A percentile compares a stretch with the other conserved stretches of the same genome.
Evolutionary conservation across 441 rosid species (phyloP).

Genomic region (Cnidoscolus chayamansa): DNA sequence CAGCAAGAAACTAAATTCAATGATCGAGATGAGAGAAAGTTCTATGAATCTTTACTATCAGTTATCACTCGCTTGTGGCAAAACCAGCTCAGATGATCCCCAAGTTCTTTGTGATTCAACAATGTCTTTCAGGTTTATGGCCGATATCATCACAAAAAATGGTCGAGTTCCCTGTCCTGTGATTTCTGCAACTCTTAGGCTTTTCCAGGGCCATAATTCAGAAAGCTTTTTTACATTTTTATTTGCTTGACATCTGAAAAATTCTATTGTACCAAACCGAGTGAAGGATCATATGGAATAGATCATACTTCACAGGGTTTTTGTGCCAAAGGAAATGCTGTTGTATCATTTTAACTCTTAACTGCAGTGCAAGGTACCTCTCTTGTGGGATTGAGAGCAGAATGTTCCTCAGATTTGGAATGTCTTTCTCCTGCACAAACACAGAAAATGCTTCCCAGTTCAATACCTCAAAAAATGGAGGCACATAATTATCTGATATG

Average conservation of each 20-base stretch:
- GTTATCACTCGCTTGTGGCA: background rate
- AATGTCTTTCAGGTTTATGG: background rate
- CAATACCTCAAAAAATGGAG: constrained; percentile 77
- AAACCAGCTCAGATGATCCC: background rate
- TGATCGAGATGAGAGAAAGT: no score
- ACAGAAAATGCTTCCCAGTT: constrained; percentile 79
- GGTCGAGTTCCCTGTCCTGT: background rate
- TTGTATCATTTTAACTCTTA: constrained; percentile 50
- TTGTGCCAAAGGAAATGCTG: constrained; percentile 74
- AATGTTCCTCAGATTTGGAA: constrained; percentile 61
- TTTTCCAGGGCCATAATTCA: background rate
- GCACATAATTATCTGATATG: constrained; percentile 84
- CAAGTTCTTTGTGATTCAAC: background rate
- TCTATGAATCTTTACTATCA: no score
- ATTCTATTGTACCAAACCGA: constrained; percentile 65
- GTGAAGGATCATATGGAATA: constrained; percentile 69
- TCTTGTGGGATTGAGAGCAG: constrained; percentile 61
- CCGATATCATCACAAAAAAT: background rate
- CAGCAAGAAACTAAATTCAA: no score
- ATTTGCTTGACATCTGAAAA: constrained; percentile 37
- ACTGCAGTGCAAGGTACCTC: constrained; percentile 53
- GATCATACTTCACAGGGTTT: constrained; percentile 52
- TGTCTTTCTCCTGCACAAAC: constrained; percentile 66
- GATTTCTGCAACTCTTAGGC: background rate
- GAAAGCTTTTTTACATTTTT: constrained; percentile 7